A percentile compares a stretch with the other conserved stretches of the same genome.
phyloP scores from a whole-genome alignment of 768 basidiomycete species.

The Phaeolepiota aurea region DNA sequence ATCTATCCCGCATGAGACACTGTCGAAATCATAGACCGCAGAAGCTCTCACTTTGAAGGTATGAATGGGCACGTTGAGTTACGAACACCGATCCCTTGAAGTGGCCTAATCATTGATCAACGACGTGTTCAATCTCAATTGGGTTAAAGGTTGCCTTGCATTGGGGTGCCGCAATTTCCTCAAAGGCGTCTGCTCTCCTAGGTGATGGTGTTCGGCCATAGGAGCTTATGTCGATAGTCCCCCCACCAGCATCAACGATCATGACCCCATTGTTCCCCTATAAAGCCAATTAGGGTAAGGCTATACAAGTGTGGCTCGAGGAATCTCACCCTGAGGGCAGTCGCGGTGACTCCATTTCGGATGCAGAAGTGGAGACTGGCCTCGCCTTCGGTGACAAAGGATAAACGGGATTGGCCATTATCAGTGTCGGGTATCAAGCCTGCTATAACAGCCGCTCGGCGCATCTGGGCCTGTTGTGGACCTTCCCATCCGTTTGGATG shows the following conservation, averaged over 20 bases:
- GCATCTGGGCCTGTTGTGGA: constrained; percentile 47
- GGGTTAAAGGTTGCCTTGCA: constrained; percentile 24
- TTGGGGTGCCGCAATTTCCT: constrained; percentile 39
- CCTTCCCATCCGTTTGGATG: constrained; percentile 67
- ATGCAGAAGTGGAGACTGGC: constrained; percentile 55
- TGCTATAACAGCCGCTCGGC: constrained; percentile 42
- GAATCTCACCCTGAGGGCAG: constrained; percentile 20
- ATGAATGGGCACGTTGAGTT: constrained; percentile 29
- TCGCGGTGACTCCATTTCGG: constrained; percentile 31
- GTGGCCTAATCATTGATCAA: constrained; percentile 23
- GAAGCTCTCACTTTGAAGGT: constrained; percentile 25
- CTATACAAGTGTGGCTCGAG: not conserved
- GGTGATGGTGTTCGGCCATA: constrained; percentile 29
- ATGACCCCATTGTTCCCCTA: constrained; percentile 24
- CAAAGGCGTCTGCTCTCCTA: constrained; percentile 22
- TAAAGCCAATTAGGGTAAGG: not conserved
- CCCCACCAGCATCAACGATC: constrained; percentile 55
- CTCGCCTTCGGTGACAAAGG: constrained; percentile 58
- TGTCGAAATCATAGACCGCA: not conserved
- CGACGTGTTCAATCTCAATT: not conserved
- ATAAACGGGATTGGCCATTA: constrained; percentile 32
- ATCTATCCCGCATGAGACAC: constrained; percentile 15
- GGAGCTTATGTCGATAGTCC: constrained; percentile 52
- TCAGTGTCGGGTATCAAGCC: constrained; percentile 36
- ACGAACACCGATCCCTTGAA: constrained; percentile 46